A percentile compares a stretch with the other conserved stretches of the same genome.
These are phyloP conservation scores for Candida lessepsii DNA, from an alignment of 805 yeast genomes.

Conservation along the genomic window DNA sequence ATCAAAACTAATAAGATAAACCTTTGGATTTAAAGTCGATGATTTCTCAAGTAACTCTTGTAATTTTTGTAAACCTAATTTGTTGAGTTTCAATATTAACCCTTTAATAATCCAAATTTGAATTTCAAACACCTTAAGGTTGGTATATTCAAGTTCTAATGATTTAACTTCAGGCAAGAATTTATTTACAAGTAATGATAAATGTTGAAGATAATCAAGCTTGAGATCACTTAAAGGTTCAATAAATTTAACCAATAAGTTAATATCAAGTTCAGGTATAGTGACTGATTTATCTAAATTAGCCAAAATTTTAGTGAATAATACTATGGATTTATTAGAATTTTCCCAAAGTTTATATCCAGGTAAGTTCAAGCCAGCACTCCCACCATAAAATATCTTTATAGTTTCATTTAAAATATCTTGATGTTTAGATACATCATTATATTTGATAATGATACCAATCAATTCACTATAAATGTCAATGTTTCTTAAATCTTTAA, in stretches of 20 bases:
- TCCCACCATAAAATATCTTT: constrained; percentile 31
- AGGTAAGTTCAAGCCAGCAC: constrained; percentile 10
- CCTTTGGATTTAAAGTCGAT: constrained; percentile 11
- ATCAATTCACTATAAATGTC: constrained; percentile 43
- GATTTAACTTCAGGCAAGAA: constrained; percentile 15
- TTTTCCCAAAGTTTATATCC: constrained; percentile 20
- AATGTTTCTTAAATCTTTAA: constrained; percentile 17
- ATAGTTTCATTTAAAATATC: constrained; percentile 38
- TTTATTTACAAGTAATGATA: constrained; percentile 55
- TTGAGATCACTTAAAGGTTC: constrained; percentile 26
- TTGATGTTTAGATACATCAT: constrained; percentile 46
- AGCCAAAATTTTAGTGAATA: constrained; percentile 48
- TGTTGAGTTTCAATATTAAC: constrained; percentile 56
- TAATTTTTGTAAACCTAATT: constrained; percentile 24
- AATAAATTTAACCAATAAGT: constrained; percentile 12
- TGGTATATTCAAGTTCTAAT: neutral
- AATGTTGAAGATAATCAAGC: constrained; percentile 54
- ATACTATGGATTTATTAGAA: constrained; percentile 35
- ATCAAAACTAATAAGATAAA: constrained; percentile 54
- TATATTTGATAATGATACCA: constrained; percentile 40
- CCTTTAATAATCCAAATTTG: constrained; percentile 74
- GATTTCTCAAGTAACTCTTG: constrained; percentile 19
- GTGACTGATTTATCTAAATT: constrained; percentile 48
- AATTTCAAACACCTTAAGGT: constrained; percentile 47
- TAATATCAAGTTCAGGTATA: constrained; percentile 10